These are phyloP conservation scores for Claviceps spartinae DNA, from an alignment of 2,329 filamentous ascomycete species.

Conservation along the genomic window DNA sequence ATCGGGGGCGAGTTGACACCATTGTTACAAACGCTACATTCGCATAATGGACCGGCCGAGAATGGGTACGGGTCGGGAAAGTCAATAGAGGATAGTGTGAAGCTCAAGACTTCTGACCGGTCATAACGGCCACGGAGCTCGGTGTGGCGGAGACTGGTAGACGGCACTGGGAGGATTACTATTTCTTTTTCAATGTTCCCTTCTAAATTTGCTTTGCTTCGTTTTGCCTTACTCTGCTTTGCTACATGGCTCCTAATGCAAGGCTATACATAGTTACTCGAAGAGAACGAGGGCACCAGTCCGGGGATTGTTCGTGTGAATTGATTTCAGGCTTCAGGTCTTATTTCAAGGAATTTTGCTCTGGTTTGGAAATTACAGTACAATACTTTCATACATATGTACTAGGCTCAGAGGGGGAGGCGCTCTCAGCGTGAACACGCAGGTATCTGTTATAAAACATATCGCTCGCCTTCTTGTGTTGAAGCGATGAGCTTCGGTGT, in stretches of 20 bases:
- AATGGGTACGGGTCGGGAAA: conserved; percentile 8
- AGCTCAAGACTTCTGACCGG: not conserved
- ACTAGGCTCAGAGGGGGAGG: no score
- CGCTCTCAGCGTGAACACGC: no score
- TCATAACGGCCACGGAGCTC: not conserved
- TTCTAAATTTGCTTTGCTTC: not conserved
- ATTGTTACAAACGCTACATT: conserved; percentile 3
- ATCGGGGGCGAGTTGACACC: conserved; percentile 10
- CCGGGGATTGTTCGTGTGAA: not conserved
- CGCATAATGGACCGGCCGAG: conserved; percentile 5
- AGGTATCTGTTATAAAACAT: no score
- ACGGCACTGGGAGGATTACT: not conserved
- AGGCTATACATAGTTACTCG: not conserved
- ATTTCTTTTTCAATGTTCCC: not conserved
- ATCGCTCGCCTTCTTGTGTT: no score
- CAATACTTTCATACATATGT: no score
- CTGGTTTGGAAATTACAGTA: conserved; percentile 11
- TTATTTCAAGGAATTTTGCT: not conserved
- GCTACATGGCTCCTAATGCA: not conserved
- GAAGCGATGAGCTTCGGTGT: no score
- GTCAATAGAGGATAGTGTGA: conserved; percentile 3
- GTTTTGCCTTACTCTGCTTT: not conserved
- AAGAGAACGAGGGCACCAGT: not conserved
- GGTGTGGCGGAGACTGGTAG: no score
- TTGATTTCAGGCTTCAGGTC: not conserved